Evolutionary conservation across 108 stramenopile species (phyloP).

Genomic region (Conticribra guillardii): DNA sequence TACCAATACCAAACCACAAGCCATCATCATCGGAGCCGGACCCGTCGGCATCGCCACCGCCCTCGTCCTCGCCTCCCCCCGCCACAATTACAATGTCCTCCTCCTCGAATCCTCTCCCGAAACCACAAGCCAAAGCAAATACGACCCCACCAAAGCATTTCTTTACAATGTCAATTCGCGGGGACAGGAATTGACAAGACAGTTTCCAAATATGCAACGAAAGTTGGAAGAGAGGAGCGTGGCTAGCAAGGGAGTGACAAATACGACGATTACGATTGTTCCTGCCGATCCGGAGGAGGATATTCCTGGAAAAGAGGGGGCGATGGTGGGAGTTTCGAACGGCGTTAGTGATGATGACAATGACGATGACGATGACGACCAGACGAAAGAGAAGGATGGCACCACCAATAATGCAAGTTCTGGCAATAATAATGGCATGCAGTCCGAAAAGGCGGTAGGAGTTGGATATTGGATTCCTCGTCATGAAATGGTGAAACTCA

Average conservation of each 20-base stretch:
- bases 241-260: constrained; percentile 14
- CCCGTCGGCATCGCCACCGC: constrained; percentile 56
- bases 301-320: constrained; percentile 10
- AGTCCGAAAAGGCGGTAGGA: constrained; percentile 26
- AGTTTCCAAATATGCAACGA: constrained; percentile 46
- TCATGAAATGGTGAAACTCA: constrained; percentile 49
- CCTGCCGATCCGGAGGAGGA: constrained; percentile 48
- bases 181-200: constrained; percentile 54
- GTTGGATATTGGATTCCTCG: constrained; percentile 55
- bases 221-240: constrained; percentile 36
- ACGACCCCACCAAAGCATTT: constrained; percentile 60
- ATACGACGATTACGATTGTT: constrained; percentile 20
- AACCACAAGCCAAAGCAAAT: constrained; percentile 19
- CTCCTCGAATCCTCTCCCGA: constrained; percentile 42
- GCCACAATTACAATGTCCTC: constrained; percentile 51
- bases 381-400: too few relatives aligned
- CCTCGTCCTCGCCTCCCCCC: constrained; percentile 44
- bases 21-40: constrained; percentile 56
- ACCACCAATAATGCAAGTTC: too few relatives aligned
- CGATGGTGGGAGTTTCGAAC: neutral
- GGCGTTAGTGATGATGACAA: constrained; percentile 1
- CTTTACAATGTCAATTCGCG: constrained; percentile 53
- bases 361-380: neutral
- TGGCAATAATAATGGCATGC: too few relatives aligned
- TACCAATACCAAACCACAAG: neutral